Percentiles rank a stretch among this genome's conserved stretches.
These are phyloP conservation scores for Trypanosomatidae sp. DNA, from an alignment of 208 protist species.

Conservation along the genomic window DNA sequence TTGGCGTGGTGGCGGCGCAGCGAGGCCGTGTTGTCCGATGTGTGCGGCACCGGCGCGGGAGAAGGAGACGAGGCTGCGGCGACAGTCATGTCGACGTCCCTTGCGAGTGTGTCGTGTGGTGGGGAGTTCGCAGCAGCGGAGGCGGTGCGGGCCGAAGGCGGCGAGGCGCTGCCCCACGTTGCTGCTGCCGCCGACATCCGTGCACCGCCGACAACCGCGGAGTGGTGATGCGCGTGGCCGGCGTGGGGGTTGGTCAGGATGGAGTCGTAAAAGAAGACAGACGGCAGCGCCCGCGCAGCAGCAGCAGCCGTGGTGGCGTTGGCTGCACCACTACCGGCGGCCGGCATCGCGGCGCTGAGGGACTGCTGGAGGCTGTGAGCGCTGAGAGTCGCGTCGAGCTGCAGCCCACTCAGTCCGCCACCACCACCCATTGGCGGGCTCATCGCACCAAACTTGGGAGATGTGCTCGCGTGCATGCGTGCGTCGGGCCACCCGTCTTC, in stretches of 20 bases:
- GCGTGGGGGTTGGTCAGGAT: constrained; percentile 8
- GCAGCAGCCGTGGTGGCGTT: neutral
- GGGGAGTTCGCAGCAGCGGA: too few species aligned
- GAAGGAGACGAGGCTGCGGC: constrained; percentile 8
- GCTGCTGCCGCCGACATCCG: neutral
- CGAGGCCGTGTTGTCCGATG: constrained; percentile 31
- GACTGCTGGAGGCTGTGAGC: too few species aligned
- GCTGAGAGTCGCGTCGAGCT: too few species aligned
- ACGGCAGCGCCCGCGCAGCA: constrained; percentile 22
- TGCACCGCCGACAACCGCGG: too few species aligned
- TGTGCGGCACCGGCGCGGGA: constrained; percentile 3
- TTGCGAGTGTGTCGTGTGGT: neutral
- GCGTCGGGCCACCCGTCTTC: constrained; percentile 25
- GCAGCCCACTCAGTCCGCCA: neutral
- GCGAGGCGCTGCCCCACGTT: constrained; percentile 8
- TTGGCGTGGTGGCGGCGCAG: constrained; percentile 29
- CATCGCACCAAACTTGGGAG: constrained; percentile 6
- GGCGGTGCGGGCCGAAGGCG: too few species aligned
- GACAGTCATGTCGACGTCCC: neutral
- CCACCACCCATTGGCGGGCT: constrained; percentile 11
- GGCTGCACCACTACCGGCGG: too few species aligned
- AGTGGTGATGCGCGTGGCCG: neutral
- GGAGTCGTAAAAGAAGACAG: constrained; percentile 52
- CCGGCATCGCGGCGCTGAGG: neutral
- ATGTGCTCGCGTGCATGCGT: constrained; percentile 5